phyloP scores from a whole-genome alignment of 106 monocot genomes.

The Dioscorea zingiberensis region DNA sequence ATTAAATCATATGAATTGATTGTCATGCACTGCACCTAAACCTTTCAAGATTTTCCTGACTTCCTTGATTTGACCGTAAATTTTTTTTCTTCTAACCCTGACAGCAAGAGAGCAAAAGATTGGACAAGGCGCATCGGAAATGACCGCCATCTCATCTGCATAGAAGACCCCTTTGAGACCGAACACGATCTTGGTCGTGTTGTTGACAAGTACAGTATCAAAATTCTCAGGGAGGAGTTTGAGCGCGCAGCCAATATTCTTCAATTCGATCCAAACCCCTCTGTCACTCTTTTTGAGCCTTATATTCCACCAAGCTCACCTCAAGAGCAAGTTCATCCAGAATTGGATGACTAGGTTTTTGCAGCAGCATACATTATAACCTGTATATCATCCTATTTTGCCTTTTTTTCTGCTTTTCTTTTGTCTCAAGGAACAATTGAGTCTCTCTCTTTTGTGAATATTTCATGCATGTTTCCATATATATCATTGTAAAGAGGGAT shows the following conservation, averaged over 20 bases:
- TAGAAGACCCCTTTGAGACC: constrained; percentile 93
- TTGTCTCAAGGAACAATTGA: too few species aligned
- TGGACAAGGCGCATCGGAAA: constrained; percentile 95
- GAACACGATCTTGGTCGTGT: constrained; percentile 94
- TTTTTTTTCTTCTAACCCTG: neutral
- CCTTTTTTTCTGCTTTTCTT: too few species aligned
- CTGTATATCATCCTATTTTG: neutral
- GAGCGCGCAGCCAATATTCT: constrained; percentile 85
- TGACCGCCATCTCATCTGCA: constrained; percentile 90
- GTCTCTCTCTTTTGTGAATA: too few species aligned
- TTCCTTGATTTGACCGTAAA: too few species aligned
- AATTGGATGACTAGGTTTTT: neutral
- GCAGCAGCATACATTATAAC: neutral
- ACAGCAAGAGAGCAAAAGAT: constrained; percentile 74
- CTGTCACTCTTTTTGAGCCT: constrained; percentile 57
- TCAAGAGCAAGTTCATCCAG: neutral
- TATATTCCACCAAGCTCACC: constrained; percentile 35
- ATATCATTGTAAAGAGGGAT: too few species aligned
- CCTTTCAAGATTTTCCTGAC: too few species aligned
- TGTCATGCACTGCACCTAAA: too few species aligned
- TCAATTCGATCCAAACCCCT: constrained; percentile 62
- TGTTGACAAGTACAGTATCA: constrained; percentile 78
- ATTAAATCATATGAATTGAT: too few species aligned
- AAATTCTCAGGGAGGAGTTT: constrained; percentile 88
- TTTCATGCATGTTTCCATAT: too few species aligned